Percentiles rank a stretch among this genome's conserved stretches.
Conservation (phyloP, 805 yeast genomes). For the Brettanomyces naardenensis region DNA sequence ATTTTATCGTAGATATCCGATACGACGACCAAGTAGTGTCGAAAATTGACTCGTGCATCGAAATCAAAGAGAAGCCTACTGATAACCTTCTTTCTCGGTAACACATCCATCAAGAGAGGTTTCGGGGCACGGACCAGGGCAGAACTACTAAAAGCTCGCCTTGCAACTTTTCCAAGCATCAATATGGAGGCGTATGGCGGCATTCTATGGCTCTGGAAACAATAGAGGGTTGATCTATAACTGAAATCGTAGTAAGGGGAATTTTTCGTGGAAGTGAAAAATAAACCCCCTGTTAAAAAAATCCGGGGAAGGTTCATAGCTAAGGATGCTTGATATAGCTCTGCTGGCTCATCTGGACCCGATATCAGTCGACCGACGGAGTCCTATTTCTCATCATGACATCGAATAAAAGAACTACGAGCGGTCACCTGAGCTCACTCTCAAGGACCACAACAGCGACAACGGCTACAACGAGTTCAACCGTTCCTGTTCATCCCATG, state of each 20-base stretch:
- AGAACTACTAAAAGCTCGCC: background rate
- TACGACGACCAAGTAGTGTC: slow-evolving; percentile 46
- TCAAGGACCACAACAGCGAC: background rate
- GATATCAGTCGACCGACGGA: no score
- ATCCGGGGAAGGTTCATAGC: no score
- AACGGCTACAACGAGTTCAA: slow-evolving; percentile 1
- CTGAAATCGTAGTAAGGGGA: no score
- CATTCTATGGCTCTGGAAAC: no score
- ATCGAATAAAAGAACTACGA: background rate
- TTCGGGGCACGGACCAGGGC: slow-evolving; percentile 8
- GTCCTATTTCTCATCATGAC: no score
- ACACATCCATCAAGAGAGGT: slow-evolving; percentile 35
- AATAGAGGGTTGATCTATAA: no score
- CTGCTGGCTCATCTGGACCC: no score
- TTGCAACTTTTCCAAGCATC: background rate
- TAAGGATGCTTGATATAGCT: no score
- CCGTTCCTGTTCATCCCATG: slow-evolving; percentile 44
- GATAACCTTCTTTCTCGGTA: slow-evolving; percentile 52
- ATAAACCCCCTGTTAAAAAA: no score
- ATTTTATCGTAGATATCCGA: slow-evolving; percentile 41
- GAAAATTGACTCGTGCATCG: slow-evolving; percentile 48
- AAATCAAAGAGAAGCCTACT: slow-evolving; percentile 59
- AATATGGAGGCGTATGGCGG: no score
- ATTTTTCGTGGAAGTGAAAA: no score
- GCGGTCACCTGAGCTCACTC: background rate